phyloP scores from a whole-genome alignment of 208 protist genomes.

The Leishmania guyanensis region DNA sequence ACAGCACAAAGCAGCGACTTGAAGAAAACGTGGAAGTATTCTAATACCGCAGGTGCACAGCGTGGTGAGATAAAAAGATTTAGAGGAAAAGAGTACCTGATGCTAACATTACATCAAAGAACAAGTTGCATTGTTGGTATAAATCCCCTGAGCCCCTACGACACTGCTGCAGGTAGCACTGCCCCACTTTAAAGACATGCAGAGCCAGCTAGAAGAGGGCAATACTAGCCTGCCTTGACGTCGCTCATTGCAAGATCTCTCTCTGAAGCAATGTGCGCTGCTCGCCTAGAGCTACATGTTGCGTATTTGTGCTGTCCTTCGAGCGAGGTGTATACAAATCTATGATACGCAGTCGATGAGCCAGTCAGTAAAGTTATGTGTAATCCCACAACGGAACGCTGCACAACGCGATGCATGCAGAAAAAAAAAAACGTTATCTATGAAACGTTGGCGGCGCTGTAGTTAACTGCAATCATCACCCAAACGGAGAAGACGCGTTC shows the following conservation, averaged over 20 bases:
- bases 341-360: background rate
- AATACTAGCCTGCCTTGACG: background rate
- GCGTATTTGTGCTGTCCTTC: background rate
- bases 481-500: slow-evolving; percentile 87
- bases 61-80: background rate
- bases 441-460: slow-evolving; percentile 27
- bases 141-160: background rate
- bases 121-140: background rate
- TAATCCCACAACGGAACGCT: background rate
- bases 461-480: slow-evolving; percentile 89
- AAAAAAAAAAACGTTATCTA: slow-evolving; percentile 4
- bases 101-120: background rate
- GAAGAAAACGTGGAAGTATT: background rate
- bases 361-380: slow-evolving; percentile 7
- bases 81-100: background rate
- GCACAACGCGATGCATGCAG: background rate
- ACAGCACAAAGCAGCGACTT: background rate
- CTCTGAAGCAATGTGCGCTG: background rate
- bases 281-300: background rate
- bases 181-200: background rate
- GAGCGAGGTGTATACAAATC: background rate
- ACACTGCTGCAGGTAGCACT: background rate
- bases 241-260: background rate
- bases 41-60: background rate
- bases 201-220: background rate